Evolutionary conservation across 1,284 basidiomycete genomes (phyloP), one percentile per base, ranked within the genome.

Genomic region (Schizopora paradoxa): DNA sequence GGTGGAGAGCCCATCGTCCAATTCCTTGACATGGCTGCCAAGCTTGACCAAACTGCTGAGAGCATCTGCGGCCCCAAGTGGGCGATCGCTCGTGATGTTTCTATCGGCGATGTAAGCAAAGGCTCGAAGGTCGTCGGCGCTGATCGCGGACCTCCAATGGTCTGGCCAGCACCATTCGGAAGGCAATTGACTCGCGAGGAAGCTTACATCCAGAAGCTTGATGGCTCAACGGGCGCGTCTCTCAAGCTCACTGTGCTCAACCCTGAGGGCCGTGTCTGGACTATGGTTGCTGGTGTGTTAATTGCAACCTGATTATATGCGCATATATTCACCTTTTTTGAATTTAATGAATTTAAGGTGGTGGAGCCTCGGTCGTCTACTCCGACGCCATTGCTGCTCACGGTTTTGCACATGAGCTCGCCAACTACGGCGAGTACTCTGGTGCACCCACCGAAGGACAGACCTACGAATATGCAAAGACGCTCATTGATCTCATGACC

Each of bases 371-470:
- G 34, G 90, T 92, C 59, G 89, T 93, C 45, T 91, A 91, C 66
- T 92, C 89, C 13, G 94, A 97, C 61, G 94, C 93, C 55, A 98
- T 98, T 56, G 92, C 93, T 49, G 94, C 94, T 18, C 91, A 94
- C 63, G 95, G 95, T 41, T 99, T 85, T 62, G 93, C 96, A 32
- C 79, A 95, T 65, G 96, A 99, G 69, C 86, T 99, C 52, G 95
- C 96, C 66, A 99, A 99, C 77, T 99, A 99, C 64, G 96, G 95
- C 61, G 96, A 99, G 71, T 99, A 99, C 79, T 95, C 91, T 56
- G 96, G 96, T 66, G 96, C 96, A 8, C 96, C 96, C 37, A 93
- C 92, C 14, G 92, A 98, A 69, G 91, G 91, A 43, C 95, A 99
- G 73, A 99, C 95, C 2, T 99, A 95, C 70, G 95, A 99, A 70